phyloP scores from a whole-genome alignment of 1,284 basidiomycete species.

The Tilletia indica region DNA sequence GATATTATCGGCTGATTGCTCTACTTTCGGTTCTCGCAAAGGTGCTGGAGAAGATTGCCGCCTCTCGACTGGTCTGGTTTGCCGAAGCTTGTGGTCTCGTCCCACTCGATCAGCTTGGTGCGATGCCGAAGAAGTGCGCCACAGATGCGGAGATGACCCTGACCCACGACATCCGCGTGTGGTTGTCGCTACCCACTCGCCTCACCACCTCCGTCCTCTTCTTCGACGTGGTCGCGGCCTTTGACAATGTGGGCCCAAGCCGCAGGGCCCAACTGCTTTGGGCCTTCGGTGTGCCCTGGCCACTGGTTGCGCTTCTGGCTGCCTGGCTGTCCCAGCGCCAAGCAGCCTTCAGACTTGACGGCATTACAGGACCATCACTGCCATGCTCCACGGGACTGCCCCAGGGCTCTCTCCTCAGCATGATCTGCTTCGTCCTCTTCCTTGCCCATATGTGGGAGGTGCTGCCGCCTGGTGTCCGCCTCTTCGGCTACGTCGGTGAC shows the following conservation, averaged over 20 bases:
- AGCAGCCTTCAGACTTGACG: neutral
- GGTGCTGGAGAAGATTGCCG: constrained; percentile 12
- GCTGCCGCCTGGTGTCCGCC: neutral
- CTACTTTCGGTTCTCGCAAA: constrained; percentile 4
- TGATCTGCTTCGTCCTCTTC: constrained; percentile 11
- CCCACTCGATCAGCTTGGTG: constrained; percentile 4
- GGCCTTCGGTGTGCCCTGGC: neutral
- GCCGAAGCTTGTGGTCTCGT: neutral
- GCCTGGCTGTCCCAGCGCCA: neutral
- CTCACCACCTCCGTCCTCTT: neutral
- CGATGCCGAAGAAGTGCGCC: neutral
- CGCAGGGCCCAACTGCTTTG: neutral
- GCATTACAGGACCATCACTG: neutral
- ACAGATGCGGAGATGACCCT: neutral
- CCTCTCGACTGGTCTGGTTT: neutral
- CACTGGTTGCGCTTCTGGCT: neutral
- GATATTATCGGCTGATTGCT: constrained; percentile 1
- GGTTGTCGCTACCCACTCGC: neutral
- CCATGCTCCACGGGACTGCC: neutral
- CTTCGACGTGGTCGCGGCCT: constrained; percentile 11
- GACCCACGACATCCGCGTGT: constrained; percentile 8
- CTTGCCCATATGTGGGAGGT: neutral
- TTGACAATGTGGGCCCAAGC: neutral
- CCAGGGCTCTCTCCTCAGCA: constrained; percentile 3
- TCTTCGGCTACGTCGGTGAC: constrained; percentile 14